Percentiles rank a stretch among this genome's conserved stretches.
These are phyloP conservation scores for Phyllosticta citriasiana DNA, from an alignment of 2,329 filamentous ascomycete species.

Conservation along the genomic window DNA sequence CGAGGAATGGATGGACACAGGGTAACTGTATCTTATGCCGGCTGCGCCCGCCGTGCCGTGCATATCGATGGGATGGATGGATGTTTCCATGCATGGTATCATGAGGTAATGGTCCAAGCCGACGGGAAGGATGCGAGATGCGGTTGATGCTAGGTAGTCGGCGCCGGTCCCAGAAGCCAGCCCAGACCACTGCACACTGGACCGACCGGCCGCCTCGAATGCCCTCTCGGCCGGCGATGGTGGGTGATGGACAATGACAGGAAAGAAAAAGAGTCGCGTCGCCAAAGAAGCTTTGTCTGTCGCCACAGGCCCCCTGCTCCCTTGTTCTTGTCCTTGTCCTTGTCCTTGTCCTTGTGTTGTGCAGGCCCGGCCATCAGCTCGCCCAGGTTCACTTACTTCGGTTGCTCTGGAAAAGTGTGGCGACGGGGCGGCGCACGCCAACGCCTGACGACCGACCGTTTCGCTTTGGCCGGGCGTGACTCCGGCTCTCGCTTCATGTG, in stretches of 20 bases:
- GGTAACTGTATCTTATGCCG: not conserved
- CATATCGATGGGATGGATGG: not conserved
- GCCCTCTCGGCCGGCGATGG: not conserved
- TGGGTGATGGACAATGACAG: not conserved
- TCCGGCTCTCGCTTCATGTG: not conserved
- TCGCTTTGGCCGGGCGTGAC: not conserved
- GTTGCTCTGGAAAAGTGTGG: not conserved
- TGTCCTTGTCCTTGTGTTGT: no score
- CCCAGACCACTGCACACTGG: not conserved
- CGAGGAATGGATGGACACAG: not conserved
- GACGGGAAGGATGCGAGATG: not conserved
- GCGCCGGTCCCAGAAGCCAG: not conserved
- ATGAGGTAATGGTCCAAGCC: not conserved
- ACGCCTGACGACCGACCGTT: not conserved
- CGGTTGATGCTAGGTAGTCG: not conserved
- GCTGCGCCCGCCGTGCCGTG: not conserved
- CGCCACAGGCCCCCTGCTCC: no score
- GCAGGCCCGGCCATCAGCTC: not conserved
- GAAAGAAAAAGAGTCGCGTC: no score
- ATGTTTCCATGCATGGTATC: not conserved
- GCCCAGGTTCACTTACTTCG: not conserved
- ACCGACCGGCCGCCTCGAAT: no score
- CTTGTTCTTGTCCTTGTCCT: no score
- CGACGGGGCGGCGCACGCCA: not conserved
- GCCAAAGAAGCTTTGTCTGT: no score